Evolutionary conservation across 768 basidiomycete genomes (phyloP), one percentile per base, ranked within the genome.

Genomic region (Tephrocybe sp.): DNA sequence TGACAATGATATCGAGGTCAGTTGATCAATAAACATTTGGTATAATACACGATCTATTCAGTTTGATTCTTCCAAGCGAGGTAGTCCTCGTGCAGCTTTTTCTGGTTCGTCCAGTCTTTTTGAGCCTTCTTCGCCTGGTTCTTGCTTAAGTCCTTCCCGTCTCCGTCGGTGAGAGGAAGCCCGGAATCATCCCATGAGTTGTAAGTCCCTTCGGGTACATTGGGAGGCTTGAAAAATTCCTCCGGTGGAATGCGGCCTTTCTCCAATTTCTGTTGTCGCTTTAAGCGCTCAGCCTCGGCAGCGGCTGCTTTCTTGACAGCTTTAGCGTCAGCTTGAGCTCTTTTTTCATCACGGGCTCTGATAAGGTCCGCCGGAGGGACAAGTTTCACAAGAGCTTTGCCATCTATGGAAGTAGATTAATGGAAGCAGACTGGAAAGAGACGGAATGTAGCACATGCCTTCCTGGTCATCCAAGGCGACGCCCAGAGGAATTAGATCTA

Each of bases 381-480:
- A 36, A 98, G 75, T 68, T 98, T 98, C 52, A 97, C 88, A 24
- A 97, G 82, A 3, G 95, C 95, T 61, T 84, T 85, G n/a, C 94
- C 94, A 72, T 94, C 94, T 94, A 56, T 24, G 24, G 19, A 29
- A 58, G 48, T 27, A 42, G 15, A 38, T 25, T 44, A 29, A 19
- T 46, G 27, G 29, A 52, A 51, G 19, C 27, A 33, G 19, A 16
- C 31, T 9, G 31, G 42, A 43, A 8, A 25, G 19, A 23, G 24
- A 19, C 25, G 41, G 18, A 13, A 43, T 11, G 50, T 12, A 30
- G 19, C 27, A 65, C 72, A 43, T 54, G 85, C 93, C 93, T 75
- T 94, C 92, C 71, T 93, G 91, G 71, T 99, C 97, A 64, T 98
- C 97, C 27, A 99, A 73, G 7, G 94, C 94, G 5, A 99, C 91